Base-by-base conservation (phyloP, 23 red algal species). In the Gracilaria caudata region DNA sequence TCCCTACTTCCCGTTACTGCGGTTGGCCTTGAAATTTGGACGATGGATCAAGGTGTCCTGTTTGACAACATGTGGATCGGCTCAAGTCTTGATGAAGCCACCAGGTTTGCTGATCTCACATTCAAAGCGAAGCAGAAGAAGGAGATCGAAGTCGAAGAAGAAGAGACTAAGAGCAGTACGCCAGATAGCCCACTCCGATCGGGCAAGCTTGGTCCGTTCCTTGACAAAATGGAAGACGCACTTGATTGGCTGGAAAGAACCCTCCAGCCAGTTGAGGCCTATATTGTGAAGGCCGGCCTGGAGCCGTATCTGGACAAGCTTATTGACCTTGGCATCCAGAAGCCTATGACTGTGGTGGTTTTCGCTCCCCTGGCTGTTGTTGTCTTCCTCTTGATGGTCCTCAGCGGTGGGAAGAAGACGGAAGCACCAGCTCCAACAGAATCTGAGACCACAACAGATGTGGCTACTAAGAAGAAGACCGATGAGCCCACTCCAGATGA, bases 41-140 rank as follows among this genome's bases (percentile, higher is more conserved):
- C 88, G 7, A 99, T 99, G 97, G 94, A 99, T 45, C 91, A 99
- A 76, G 97, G 93, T 28, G 89, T 96, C 38, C 53, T 94, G 34
- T 99, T 99, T 68, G 97, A 99, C 41, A 99, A 99, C 51, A 63
- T 99, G 53, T 93, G 81, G 64, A 55, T 99, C n/a, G 90, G 83
- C 2, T 78, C 73, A 23, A 82, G 83, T 51, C n/a, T 80, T 6
- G 83, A 81, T 26, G 89, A 64, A 1, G 97, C 97, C 12, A 76
- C 24, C 1, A 88, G 49, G 16, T 99, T 95, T 40, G 93, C 93
- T 0, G 55, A 77, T 14, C 41, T 49, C 43, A 99, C 97, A 4
- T 95, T 86, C 47, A 77, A 44, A 49, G 32, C 35, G 58, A 96
- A 96, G 79, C 68, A 81, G 29, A 90, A 82, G 63, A 77, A 86